A percentile compares a stretch with the other conserved stretches of the same genome.
phyloP scores from a whole-genome alignment of 768 basidiomycete species.

The Lyophyllum atratum region DNA sequence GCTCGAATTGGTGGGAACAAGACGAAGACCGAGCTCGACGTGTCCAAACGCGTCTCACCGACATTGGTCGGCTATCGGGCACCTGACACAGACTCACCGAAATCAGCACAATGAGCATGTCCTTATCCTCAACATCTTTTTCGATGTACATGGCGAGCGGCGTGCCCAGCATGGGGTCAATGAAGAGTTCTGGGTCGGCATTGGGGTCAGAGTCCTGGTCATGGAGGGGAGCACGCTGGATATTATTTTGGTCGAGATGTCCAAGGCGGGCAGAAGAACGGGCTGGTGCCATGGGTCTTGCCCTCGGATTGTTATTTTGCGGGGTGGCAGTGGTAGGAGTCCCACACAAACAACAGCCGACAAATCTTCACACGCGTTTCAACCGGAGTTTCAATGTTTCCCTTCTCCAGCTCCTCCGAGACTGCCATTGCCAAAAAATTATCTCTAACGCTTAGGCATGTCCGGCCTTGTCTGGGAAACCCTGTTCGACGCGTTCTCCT shows the following conservation, averaged over 20 bases:
- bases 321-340: constrained; percentile 49
- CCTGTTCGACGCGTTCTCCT: neutral
- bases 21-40: no score
- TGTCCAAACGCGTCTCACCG: neutral
- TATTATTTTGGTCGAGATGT: constrained; percentile 36
- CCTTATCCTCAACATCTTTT: constrained; percentile 76
- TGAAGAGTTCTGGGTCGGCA: constrained; percentile 57
- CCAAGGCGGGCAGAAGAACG: constrained; percentile 57
- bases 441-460: no score
- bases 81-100: constrained; percentile 47
- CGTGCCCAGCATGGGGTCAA: constrained; percentile 82
- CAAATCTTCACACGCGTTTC: constrained; percentile 24
- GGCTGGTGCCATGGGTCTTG: constrained; percentile 84
- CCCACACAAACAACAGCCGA: constrained; percentile 28
- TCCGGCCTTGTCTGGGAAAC: neutral
- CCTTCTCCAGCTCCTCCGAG: neutral
- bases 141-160: constrained; percentile 78
- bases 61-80: neutral
- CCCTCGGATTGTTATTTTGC: constrained; percentile 36
- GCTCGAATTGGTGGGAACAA: neutral
- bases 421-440: neutral
- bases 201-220: constrained; percentile 33
- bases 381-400: constrained; percentile 19
- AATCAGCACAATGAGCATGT: constrained; percentile 62
- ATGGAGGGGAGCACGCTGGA: constrained; percentile 30